A percentile compares a stretch with the other conserved stretches of the same genome.
These are phyloP conservation scores for Rhododendron simsii DNA, from an alignment of 148 eudicot species.

Conservation along the genomic window DNA sequence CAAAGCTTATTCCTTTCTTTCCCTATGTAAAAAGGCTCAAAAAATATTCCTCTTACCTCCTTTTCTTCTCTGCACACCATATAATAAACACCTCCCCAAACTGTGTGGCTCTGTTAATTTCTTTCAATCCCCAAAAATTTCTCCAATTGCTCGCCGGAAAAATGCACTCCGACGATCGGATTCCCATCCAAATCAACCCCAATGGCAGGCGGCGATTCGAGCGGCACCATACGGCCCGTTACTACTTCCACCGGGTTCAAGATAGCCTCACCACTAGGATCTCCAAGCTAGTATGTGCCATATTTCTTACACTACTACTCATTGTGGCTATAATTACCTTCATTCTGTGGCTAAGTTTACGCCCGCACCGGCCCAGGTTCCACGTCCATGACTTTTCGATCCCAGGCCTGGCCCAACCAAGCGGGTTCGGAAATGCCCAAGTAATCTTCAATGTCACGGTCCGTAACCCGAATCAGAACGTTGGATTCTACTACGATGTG, in stretches of 20 bases:
- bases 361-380: slow-evolving; percentile 81
- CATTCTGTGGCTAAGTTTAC: slow-evolving; percentile 72
- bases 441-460: slow-evolving; percentile 44
- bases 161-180: slow-evolving; percentile 6
- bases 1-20: slow-evolving; percentile 25
- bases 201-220: not conserved
- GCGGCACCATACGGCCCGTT: slow-evolving; percentile 49
- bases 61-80: not conserved
- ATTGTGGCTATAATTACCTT: slow-evolving; percentile 53
- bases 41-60: not conserved
- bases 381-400: slow-evolving; percentile 49
- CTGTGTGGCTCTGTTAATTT: not conserved
- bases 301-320: slow-evolving; percentile 47
- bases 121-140: not conserved
- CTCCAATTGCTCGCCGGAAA: not conserved
- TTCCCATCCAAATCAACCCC: slow-evolving; percentile 12
- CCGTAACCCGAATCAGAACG: slow-evolving; percentile 62
- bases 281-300: slow-evolving; percentile 66
- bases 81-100: not conserved
- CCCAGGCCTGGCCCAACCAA: slow-evolving; percentile 44
- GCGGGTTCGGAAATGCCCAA: slow-evolving; percentile 37
- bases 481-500: slow-evolving; percentile 51
- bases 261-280: slow-evolving; percentile 74
- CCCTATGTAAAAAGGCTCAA: not conserved
- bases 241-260: slow-evolving; percentile 63